phyloP scores from a whole-genome alignment of 805 yeast species.

The Peterozyma toletana region DNA sequence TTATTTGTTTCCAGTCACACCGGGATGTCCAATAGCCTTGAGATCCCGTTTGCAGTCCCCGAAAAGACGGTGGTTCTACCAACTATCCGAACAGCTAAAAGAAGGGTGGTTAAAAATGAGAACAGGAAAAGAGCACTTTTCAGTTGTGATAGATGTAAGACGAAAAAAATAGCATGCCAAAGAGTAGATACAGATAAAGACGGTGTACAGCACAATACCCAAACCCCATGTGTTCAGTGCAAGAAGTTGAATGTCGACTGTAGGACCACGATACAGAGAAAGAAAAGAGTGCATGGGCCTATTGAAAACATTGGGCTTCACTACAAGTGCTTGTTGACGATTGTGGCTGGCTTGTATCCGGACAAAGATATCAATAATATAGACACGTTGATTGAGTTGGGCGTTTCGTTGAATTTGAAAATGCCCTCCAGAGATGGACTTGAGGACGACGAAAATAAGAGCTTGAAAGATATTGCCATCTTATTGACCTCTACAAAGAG shows the following conservation, averaged over 20 bases:
- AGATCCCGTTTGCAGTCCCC: neutral
- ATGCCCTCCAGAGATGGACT: constrained; percentile 13
- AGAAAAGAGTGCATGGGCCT: constrained; percentile 12
- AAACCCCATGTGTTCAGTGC: constrained; percentile 11
- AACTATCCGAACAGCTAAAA: constrained; percentile 6
- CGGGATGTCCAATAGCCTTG: too few relatives aligned
- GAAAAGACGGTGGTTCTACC: constrained; percentile 4
- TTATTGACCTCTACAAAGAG: constrained; percentile 9
- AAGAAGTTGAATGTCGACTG: constrained; percentile 9
- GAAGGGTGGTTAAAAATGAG: constrained; percentile 4
- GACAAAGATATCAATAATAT: constrained; percentile 13
- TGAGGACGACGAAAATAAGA: constrained; percentile 6
- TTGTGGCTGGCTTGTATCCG: constrained; percentile 12
- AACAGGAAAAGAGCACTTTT: constrained; percentile 13
- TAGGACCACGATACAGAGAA: constrained; percentile 13
- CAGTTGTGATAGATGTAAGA: constrained; percentile 15
- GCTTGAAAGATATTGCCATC: constrained; percentile 8
- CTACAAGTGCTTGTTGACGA: constrained; percentile 11
- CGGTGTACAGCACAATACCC: constrained; percentile 3
- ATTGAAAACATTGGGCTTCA: constrained; percentile 14
- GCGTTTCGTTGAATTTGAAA: constrained; percentile 6
- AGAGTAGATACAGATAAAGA: constrained; percentile 5
- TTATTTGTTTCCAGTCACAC: too few relatives aligned
- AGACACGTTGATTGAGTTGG: constrained; percentile 12
- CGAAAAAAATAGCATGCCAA: constrained; percentile 11